Base-by-base conservation (phyloP, 2,329 filamentous ascomycete genomes). In the Aspergillus persii region DNA sequence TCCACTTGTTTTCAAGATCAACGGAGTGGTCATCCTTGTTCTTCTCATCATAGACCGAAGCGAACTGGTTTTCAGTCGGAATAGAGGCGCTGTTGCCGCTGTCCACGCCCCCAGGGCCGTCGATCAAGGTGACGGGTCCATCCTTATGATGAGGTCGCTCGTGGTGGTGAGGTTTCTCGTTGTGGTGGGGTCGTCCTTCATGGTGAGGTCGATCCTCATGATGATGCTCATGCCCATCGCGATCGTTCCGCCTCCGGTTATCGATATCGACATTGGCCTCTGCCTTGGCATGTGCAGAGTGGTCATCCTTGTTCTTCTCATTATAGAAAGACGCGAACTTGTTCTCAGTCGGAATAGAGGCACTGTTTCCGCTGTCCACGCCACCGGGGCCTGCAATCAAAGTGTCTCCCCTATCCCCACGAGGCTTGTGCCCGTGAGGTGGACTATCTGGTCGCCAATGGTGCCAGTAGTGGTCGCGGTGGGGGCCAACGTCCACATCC, bases 361-460 rank as follows among this genome's bases (percentile, higher is more conserved):
- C 44, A 2, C 12, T 11, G 8, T 47, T 47, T 8, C 23, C 44
- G 18, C 18, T 27, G 44, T 47, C 44, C 2, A 47, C 12, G 27
- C 44, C 44, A 1, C 12, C 27, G 9, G 18, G 18, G 3, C 63
- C 63, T 23, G 27, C 53, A 29, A 54, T 47, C 23, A 68, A 61
- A 3, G 36, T 41, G 36, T 15, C 12, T 7, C 36, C 36, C 4
- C 12, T 5, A 15, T 41, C 12, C 12, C 36, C 36, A 41, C 36
- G 36, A 15, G 36, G 11, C 36, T 39, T 39, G 12, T 15, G 15
- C 36, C 36, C 15, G 36, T 41, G 36, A 41, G 36, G 36, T 15
- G 11, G 36, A 6, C 36, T 5, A 6, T 41, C 11, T 15, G 36
- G 36, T 11, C 7, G 36, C 36, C 36, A 41, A 5, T 41, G 36